Evolutionary conservation across 2,329 filamentous ascomycete genomes (phyloP).

Genomic region (Teratosphaeria gauchensis): DNA sequence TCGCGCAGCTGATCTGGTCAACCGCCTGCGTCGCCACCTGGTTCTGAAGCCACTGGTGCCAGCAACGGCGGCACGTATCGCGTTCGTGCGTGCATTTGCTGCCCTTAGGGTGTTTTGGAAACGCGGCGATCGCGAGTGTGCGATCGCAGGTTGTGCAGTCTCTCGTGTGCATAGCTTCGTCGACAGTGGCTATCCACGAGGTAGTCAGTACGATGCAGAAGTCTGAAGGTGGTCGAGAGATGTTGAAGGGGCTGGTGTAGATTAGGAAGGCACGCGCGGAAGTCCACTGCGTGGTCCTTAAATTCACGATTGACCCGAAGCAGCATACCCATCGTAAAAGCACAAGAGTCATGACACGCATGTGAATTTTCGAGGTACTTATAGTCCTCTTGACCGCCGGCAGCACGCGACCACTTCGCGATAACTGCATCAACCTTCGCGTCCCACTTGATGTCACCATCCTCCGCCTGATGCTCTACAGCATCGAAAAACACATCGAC

Average conservation of each 20-base stretch:
- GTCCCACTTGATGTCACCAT: not conserved
- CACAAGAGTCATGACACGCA: not conserved
- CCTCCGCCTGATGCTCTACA: too few species aligned
- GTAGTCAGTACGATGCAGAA: too few species aligned
- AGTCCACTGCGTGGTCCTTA: too few species aligned
- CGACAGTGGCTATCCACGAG: too few species aligned
- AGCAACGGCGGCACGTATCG: slow-evolving; percentile 10
- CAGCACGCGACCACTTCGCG: not conserved
- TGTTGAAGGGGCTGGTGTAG: too few species aligned
- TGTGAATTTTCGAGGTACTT: not conserved
- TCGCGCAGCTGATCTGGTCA: slow-evolving; percentile 9
- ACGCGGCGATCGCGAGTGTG: not conserved
- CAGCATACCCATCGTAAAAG: too few species aligned
- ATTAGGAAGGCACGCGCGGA: too few species aligned
- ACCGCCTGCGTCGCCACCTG: slow-evolving; percentile 4
- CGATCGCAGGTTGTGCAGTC: slow-evolving; percentile 6
- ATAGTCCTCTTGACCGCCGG: not conserved
- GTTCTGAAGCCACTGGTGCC: slow-evolving; percentile 8
- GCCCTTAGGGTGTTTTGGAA: slow-evolving; percentile 1
- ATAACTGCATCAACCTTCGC: too few species aligned
- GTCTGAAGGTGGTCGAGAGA: too few species aligned
- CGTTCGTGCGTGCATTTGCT: slow-evolving; percentile 6
- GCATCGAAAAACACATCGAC: slow-evolving; percentile 26
- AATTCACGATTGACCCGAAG: too few species aligned
- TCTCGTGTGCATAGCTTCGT: not conserved